A percentile compares a stretch with the other conserved stretches of the same genome.
Evolutionary conservation across 2,329 filamentous ascomycete genomes (phyloP).

Genomic region (Westerdykella ornata): DNA sequence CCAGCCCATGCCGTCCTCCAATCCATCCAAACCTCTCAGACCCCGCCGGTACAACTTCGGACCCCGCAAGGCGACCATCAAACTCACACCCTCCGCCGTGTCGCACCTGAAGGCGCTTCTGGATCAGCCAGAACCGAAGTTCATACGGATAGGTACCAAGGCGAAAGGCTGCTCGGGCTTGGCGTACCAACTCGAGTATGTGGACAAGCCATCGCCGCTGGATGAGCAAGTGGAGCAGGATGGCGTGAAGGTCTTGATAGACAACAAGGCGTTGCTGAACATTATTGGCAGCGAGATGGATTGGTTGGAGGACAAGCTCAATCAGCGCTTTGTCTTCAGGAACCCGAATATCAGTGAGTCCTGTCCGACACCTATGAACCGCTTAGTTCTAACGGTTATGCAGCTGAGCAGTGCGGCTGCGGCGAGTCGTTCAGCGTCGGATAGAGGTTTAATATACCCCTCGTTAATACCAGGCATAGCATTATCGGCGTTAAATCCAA

Average conservation of each 20-base stretch:
- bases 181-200: constrained; percentile 89
- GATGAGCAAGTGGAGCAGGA: constrained; percentile 95
- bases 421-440: constrained; percentile 79
- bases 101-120: constrained; percentile 70
- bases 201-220: constrained; percentile 80
- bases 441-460: constrained; percentile 23
- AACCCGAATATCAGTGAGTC: constrained; percentile 97
- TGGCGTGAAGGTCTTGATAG: constrained; percentile 89
- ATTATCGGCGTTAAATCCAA: constrained; percentile 17
- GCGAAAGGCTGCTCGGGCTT: constrained; percentile 92
- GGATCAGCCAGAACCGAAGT: constrained; percentile 78
- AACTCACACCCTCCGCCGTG: constrained; percentile 71
- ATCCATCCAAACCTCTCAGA: constrained; percentile 41
- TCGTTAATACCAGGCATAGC: constrained; percentile 27
- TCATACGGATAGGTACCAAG: constrained; percentile 89
- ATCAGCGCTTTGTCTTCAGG: constrained; percentile 83
- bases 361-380: neutral
- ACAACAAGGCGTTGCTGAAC: constrained; percentile 94
- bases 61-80: constrained; percentile 86
- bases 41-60: constrained; percentile 62
- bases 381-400: constrained; percentile 17
- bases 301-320: constrained; percentile 94
- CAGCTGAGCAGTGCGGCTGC: constrained; percentile 93
- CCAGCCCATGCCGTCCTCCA: constrained; percentile 41
- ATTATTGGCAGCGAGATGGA: constrained; percentile 99